Percentiles rank a stretch among this genome's conserved stretches.
These are phyloP conservation scores for Phialocephala sp. DNA, from an alignment of 2,329 filamentous ascomycete genomes.

Conservation along the genomic window DNA sequence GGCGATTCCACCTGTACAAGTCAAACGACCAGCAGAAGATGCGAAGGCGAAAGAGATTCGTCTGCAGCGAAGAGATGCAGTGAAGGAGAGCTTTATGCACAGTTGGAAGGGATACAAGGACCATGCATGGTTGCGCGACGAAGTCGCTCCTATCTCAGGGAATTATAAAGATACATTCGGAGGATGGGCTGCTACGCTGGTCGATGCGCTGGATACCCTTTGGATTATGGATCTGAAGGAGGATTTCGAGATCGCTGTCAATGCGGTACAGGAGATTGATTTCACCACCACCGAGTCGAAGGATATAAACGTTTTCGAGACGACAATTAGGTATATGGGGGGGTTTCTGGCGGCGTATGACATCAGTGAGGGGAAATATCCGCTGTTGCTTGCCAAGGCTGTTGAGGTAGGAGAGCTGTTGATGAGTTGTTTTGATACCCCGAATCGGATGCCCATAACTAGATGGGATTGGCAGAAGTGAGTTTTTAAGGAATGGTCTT, in stretches of 20 bases:
- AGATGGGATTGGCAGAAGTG: constrained; percentile 53
- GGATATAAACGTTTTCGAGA: constrained; percentile 73
- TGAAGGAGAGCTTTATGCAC: constrained; percentile 42
- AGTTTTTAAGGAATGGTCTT: constrained; percentile 44
- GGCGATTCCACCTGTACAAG: constrained; percentile 40
- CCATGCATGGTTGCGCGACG: constrained; percentile 85
- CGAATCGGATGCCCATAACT: constrained; percentile 84
- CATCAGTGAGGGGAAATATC: constrained; percentile 73
- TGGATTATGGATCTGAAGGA: constrained; percentile 85
- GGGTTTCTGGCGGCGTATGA: constrained; percentile 88
- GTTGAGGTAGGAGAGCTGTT: constrained; percentile 73
- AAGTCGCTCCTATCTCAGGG: constrained; percentile 75
- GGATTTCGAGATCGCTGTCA: constrained; percentile 80
- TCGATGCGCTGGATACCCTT: constrained; percentile 81
- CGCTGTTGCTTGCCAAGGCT: constrained; percentile 70
- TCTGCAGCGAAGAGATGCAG: constrained; percentile 33
- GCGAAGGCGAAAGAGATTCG: constrained; percentile 33
- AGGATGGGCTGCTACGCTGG: constrained; percentile 86
- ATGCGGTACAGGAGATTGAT: constrained; percentile 74
- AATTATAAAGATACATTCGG: constrained; percentile 80
- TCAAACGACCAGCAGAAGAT: constrained; percentile 32
- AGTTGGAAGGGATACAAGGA: constrained; percentile 83
- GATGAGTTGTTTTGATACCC: constrained; percentile 80
- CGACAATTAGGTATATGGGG: constrained; percentile 88
- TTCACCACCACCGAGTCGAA: constrained; percentile 67